Evolutionary conservation across 768 basidiomycete genomes (phyloP).

Genomic region (Auricularia auricula-judae): DNA sequence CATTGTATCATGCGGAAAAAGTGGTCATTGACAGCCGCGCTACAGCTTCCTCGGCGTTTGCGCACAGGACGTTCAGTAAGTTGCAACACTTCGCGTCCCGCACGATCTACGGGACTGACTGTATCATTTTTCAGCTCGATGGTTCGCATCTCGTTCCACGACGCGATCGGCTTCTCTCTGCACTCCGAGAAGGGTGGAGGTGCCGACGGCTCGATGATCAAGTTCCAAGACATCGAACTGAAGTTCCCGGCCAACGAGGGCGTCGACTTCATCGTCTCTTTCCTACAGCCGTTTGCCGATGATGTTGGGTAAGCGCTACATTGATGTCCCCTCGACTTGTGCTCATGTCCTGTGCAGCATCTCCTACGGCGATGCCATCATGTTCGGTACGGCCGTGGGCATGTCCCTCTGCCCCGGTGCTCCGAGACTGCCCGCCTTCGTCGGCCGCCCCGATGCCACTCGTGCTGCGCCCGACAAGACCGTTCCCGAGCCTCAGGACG

Average conservation of each 20-base stretch:
- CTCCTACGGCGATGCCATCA: slow-evolving; percentile 23
- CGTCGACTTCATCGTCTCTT: slow-evolving; percentile 8
- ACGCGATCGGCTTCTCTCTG: no score
- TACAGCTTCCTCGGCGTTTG: not conserved
- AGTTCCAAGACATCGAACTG: slow-evolving; percentile 9
- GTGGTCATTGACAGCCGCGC: not conserved
- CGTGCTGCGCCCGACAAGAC: no score
- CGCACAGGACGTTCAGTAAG: not conserved
- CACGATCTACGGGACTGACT: not conserved
- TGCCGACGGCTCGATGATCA: no score
- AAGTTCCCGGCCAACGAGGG: slow-evolving; percentile 8
- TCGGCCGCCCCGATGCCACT: no score
- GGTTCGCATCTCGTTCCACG: no score
- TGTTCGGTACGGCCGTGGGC: slow-evolving; percentile 35
- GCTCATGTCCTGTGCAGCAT: slow-evolving; percentile 16
- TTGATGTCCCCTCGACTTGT: no score
- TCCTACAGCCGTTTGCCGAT: slow-evolving; percentile 2
- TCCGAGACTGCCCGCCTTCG: slow-evolving; percentile 15
- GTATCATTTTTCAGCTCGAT: not conserved
- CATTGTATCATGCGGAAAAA: not conserved
- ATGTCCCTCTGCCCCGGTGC: slow-evolving; percentile 33
- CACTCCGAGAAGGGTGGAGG: no score
- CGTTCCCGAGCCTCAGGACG: not conserved
- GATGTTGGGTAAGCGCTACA: not conserved
- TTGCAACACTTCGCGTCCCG: no score